These are phyloP conservation scores for Leersia perrieri DNA, from an alignment of 176 grass and related monocot genomes.

Conservation along the genomic window DNA sequence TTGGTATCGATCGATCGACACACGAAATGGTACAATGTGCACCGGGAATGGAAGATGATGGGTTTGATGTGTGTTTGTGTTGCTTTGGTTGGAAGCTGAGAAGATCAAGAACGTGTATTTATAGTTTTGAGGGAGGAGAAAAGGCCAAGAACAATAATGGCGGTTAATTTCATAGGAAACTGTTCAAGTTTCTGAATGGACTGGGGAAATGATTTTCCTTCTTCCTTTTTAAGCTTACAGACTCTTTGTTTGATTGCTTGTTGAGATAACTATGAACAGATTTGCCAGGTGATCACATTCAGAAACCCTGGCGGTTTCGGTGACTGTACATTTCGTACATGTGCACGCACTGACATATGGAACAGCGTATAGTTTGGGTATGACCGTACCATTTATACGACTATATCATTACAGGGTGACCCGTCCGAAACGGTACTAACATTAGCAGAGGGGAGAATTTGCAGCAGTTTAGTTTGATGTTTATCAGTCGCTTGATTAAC, in stretches of 20 bases:
- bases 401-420: background rate
- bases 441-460: background rate
- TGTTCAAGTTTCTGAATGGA: background rate
- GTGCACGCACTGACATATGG: background rate
- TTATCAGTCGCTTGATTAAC: too few species aligned
- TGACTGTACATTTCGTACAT: background rate
- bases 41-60: background rate
- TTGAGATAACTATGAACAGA: background rate
- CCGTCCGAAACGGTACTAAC: background rate
- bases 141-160: background rate
- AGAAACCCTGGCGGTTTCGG: background rate
- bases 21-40: background rate
- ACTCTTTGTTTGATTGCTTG: background rate
- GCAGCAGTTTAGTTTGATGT: too few species aligned
- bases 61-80: background rate
- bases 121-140: constrained; percentile 10
- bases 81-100: background rate
- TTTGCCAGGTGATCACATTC: background rate
- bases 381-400: background rate
- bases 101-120: constrained; percentile 11
- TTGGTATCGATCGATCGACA: too few species aligned
- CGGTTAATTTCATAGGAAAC: background rate
- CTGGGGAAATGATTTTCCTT: background rate
- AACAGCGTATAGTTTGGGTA: background rate
- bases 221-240: background rate